A percentile compares a stretch with the other conserved stretches of the same genome.
These are phyloP conservation scores for Neckera pumila DNA, from an alignment of 225 moss, liverwort and hornwort genomes.

Conservation along the genomic window DNA sequence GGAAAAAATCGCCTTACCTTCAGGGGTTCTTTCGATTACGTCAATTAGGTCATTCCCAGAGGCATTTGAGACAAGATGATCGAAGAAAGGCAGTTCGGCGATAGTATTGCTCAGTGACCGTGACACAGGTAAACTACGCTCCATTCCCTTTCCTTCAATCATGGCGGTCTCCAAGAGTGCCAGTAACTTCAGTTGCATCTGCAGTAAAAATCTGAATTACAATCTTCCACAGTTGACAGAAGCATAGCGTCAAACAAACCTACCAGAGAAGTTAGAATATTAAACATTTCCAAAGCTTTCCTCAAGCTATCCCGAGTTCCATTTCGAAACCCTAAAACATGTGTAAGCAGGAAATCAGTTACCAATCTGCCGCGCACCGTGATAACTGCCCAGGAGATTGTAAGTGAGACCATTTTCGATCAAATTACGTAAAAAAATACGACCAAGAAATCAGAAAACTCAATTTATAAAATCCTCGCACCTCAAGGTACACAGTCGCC, in stretches of 20 bases:
- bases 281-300: not conserved
- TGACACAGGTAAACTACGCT: slow-evolving; percentile 43
- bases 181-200: slow-evolving; percentile 79
- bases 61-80: slow-evolving; percentile 36
- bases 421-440: not conserved
- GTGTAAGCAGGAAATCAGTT: slow-evolving; percentile 13
- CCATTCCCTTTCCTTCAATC: slow-evolving; percentile 83
- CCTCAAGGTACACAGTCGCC: slow-evolving; percentile 35
- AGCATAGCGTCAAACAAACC: not conserved
- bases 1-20: slow-evolving; percentile 22
- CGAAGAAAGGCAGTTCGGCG: slow-evolving; percentile 58
- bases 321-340: slow-evolving; percentile 21
- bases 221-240: not conserved
- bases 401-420: not conserved
- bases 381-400: slow-evolving; percentile 9
- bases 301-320: not conserved
- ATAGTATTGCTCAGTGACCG: slow-evolving; percentile 33
- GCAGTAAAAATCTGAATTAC: slow-evolving; percentile 18
- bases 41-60: slow-evolving; percentile 33
- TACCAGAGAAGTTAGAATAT: not conserved
- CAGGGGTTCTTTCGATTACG: slow-evolving; percentile 23
- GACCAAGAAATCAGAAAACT: not conserved
- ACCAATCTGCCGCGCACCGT: slow-evolving; percentile 1
- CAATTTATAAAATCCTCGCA: not conserved
- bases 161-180: slow-evolving; percentile 64